These are phyloP conservation scores for Coemansia sp. DNA, from an alignment of 192 early-diverging fungal species.

Conservation along the genomic window DNA sequence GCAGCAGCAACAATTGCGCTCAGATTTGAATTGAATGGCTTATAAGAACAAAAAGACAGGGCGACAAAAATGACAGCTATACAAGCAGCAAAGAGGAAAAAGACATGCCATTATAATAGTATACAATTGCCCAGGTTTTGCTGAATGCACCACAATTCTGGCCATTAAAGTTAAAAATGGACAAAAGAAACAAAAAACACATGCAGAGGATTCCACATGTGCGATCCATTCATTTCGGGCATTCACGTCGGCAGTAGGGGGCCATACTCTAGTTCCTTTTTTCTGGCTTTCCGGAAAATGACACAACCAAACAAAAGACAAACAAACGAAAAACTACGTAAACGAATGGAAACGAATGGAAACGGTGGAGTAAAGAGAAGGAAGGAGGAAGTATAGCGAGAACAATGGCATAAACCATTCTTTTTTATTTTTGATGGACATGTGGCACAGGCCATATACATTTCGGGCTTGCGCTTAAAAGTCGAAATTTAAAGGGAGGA, in stretches of 20 bases:
- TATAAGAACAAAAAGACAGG: neutral
- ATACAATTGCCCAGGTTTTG: neutral
- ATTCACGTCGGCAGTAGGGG: neutral
- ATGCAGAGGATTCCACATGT: neutral
- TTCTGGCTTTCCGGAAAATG: neutral
- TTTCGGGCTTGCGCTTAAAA: neutral
- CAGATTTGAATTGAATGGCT: conserved; percentile 5
- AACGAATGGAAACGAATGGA: neutral
- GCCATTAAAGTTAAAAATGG: neutral
- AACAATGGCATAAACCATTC: neutral
- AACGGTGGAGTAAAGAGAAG: neutral
- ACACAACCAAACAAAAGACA: neutral
- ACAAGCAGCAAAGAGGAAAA: neutral
- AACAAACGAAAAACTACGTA: neutral
- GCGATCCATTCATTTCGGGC: neutral
- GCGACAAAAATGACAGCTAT: neutral
- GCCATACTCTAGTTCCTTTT: neutral
- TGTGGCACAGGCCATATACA: neutral
- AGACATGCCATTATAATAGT: neutral
- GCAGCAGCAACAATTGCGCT: neutral
- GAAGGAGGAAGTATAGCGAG: neutral
- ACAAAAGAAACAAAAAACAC: neutral
- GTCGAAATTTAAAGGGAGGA: neutral
- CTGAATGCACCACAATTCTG: neutral
- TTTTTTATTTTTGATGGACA: neutral